These are phyloP conservation scores for Mucor irregularis DNA, from an alignment of 371 early-diverging fungal species.

Conservation along the genomic window DNA sequence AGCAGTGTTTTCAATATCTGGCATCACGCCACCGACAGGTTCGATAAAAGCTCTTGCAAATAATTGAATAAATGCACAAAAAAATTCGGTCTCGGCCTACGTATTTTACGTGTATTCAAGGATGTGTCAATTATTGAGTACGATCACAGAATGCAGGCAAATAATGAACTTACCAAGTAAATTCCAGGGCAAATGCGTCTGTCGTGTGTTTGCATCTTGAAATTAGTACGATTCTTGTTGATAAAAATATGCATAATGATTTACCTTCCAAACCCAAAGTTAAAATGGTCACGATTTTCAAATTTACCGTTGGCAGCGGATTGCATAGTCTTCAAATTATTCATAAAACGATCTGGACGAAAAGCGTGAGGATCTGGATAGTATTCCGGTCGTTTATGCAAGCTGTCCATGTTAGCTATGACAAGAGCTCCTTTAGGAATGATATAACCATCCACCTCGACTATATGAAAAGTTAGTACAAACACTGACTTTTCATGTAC, in stretches of 20 bases:
- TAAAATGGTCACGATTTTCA: slow-evolving; percentile 16
- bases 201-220: neutral
- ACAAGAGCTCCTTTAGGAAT: slow-evolving; percentile 14
- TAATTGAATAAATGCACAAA: slow-evolving; percentile 1
- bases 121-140: too few relatives aligned
- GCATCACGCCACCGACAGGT: neutral
- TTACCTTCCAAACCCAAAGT: slow-evolving; percentile 24
- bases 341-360: slow-evolving; percentile 21
- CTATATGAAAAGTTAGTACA: neutral
- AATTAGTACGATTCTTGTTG: neutral
- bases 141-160: neutral
- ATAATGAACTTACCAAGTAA: neutral
- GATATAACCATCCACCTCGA: slow-evolving; percentile 7
- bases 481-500: too few relatives aligned
- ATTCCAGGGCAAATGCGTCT: slow-evolving; percentile 1
- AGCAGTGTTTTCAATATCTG: neutral
- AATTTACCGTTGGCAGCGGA: slow-evolving; percentile 13
- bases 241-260: neutral
- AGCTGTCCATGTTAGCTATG: slow-evolving; percentile 9
- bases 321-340: slow-evolving; percentile 6
- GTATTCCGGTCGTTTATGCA: slow-evolving; percentile 5
- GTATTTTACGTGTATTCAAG: too few relatives aligned
- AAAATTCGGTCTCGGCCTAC: slow-evolving; percentile 9
- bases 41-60: slow-evolving; percentile 1
- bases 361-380: slow-evolving; percentile 13